phyloP scores from a whole-genome alignment of 192 early-diverging fungal genomes.

The Coemansia sp. region DNA sequence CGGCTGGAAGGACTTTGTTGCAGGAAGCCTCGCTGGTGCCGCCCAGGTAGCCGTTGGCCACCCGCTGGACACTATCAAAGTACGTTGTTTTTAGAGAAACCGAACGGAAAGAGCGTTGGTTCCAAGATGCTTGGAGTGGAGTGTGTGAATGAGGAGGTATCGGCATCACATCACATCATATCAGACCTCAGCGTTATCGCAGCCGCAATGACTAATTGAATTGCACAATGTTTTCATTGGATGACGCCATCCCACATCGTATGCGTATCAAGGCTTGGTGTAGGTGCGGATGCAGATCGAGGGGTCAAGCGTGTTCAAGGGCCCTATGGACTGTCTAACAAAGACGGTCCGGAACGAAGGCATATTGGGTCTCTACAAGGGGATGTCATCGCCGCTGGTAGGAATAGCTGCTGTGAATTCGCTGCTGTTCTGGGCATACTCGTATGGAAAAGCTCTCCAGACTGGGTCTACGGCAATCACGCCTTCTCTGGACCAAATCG shows the following conservation, averaged over 20 bases:
- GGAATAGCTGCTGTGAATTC: slow-evolving; percentile 87
- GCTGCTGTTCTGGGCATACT: slow-evolving; percentile 81
- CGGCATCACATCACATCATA: too few relatives aligned
- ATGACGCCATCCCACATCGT: slow-evolving; percentile 19
- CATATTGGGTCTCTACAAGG: slow-evolving; percentile 78
- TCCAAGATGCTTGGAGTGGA: too few relatives aligned
- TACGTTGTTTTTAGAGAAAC: slow-evolving; percentile 5
- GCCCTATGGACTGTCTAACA: slow-evolving; percentile 77
- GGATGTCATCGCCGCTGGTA: slow-evolving; percentile 79
- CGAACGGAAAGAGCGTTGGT: too few relatives aligned
- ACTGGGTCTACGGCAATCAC: slow-evolving; percentile 51
- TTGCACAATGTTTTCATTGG: slow-evolving; percentile 3
- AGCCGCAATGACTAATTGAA: background rate
- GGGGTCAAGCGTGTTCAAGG: slow-evolving; percentile 60
- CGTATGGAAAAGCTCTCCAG: slow-evolving; percentile 60
- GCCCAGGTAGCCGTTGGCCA: slow-evolving; percentile 71
- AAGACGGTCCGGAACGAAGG: slow-evolving; percentile 82
- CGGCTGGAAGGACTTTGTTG: slow-evolving; percentile 61
- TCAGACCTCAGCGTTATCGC: background rate
- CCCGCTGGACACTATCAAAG: slow-evolving; percentile 85
- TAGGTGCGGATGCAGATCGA: slow-evolving; percentile 75
- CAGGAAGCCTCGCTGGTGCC: slow-evolving; percentile 69
- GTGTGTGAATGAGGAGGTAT: too few relatives aligned
- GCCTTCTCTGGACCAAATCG: slow-evolving; percentile 70
- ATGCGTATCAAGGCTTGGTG: background rate